Evolutionary conservation across 495 filamentous ascomycete species (phyloP), one percentile per base, ranked within the genome.

Genomic region (Monascus purpureus): DNA sequence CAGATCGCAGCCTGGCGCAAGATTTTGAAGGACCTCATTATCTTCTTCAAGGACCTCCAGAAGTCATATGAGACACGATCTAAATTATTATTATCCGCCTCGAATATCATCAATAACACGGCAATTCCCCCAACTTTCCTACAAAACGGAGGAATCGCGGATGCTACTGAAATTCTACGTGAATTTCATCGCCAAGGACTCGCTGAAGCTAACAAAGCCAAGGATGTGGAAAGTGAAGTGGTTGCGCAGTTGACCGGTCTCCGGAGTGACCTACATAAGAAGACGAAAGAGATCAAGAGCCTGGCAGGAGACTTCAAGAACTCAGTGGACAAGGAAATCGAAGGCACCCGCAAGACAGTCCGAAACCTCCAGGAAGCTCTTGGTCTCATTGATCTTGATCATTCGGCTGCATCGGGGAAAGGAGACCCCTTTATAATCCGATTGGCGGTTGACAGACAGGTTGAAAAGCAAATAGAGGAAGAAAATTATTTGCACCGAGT

Each of bases 401-500:
- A 82, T 0, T 65, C 75, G 4, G 63, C 70, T 35, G 75, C 76
- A 7, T 73, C 75, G 2, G 87, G 87, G 13, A 93, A 90, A 55
- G 76, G 77, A 12, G 90, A 97, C 49, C 90, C 90, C 13, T 96
- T 85, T 47, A 70, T 97, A 13, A 58, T 94, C 40, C 77, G 76
- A 31, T 60, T 96, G 20, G 70, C 68, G 24, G 87, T 93, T 0
- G 88, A 96, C 52, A 71, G 76, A 17, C 85, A 93, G 53, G 61
- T 97, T 14, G 87, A 88, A 45, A 79, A 70, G 42, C 90, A 96
- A 48, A 77, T 97, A 26, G 84, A 93, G 47, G 90, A 97, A 46
- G 90, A 97, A 53, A 97, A 95, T 44, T 96, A 96, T 45, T 49
- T 96, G 25, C 90, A 96, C 48, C 70, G 86, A 61, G 87, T 92